Evolutionary conservation across 129 eudicot species (phyloP).

Genomic region (Solidago caesia): DNA sequence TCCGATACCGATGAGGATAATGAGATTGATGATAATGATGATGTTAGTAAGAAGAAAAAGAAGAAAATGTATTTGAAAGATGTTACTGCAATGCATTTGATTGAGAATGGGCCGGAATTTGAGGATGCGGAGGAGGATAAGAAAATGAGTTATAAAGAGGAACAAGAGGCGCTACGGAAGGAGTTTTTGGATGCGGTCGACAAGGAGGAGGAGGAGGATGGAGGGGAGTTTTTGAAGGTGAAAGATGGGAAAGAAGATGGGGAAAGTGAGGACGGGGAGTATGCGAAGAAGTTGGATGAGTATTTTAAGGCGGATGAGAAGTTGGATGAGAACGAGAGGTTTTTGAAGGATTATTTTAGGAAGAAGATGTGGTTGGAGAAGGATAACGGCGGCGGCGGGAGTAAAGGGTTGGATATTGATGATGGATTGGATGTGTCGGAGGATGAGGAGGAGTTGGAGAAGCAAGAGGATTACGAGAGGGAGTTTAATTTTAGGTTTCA

Average conservation of each 20-base stretch:
- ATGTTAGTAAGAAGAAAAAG: slow-evolving; percentile 39
- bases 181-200: slow-evolving; percentile 45
- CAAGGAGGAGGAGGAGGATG: slow-evolving; percentile 30
- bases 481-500: slow-evolving; percentile 74
- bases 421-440: slow-evolving; percentile 50
- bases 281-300: slow-evolving; percentile 65
- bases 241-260: slow-evolving; percentile 38
- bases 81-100: slow-evolving; percentile 60
- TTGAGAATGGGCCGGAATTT: slow-evolving; percentile 68
- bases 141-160: slow-evolving; percentile 45
- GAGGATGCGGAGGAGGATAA: slow-evolving; percentile 42
- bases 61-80: slow-evolving; percentile 73
- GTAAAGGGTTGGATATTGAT: slow-evolving; percentile 19
- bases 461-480: slow-evolving; percentile 61
- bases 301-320: slow-evolving; percentile 74
- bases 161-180: slow-evolving; percentile 60
- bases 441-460: slow-evolving; percentile 69
- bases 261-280: slow-evolving; percentile 47
- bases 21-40: slow-evolving; percentile 9
- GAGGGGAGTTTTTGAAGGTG: slow-evolving; percentile 54
- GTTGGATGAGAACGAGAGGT: slow-evolving; percentile 55
- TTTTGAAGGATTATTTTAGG: slow-evolving; percentile 74
- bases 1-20: slow-evolving; percentile 39
- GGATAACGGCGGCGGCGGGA: not conserved
- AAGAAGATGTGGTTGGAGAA: slow-evolving; percentile 76